Evolutionary conservation across 352 stramenopile species (phyloP).

Genomic region (Phytophthora constricta): DNA sequence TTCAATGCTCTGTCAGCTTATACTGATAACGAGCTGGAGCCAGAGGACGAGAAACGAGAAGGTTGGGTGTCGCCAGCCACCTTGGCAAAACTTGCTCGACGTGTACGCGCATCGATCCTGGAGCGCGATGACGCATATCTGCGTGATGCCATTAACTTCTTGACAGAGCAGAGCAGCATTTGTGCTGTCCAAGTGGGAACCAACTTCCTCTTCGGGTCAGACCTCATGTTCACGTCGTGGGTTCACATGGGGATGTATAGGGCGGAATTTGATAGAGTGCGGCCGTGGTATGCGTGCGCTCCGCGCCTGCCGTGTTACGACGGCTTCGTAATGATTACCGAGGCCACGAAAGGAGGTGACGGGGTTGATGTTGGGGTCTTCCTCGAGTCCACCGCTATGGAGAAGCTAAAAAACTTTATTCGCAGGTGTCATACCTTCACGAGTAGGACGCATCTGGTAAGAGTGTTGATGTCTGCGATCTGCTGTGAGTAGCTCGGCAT

Average conservation of each 20-base stretch:
- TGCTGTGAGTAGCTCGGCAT: no score
- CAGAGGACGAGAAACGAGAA: slow-evolving; percentile 5
- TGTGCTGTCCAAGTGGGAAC: slow-evolving; percentile 44
- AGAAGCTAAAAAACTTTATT: slow-evolving; percentile 44
- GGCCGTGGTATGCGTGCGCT: slow-evolving; percentile 46
- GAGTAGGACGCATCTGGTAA: no score
- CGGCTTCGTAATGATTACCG: slow-evolving; percentile 55
- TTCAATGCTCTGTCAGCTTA: slow-evolving; percentile 59
- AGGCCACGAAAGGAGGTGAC: slow-evolving; percentile 39
- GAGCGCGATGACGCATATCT: slow-evolving; percentile 45
- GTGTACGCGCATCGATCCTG: slow-evolving; percentile 54
- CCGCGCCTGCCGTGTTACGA: slow-evolving; percentile 45
- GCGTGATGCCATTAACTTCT: slow-evolving; percentile 59
- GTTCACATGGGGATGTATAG: slow-evolving; percentile 69
- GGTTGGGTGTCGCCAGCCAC: slow-evolving; percentile 10
- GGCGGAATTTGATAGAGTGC: slow-evolving; percentile 48
- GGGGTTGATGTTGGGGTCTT: slow-evolving; percentile 58
- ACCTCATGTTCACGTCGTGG: slow-evolving; percentile 73
- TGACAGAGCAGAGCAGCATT: slow-evolving; percentile 39
- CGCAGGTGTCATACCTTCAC: slow-evolving; percentile 15
- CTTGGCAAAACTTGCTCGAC: slow-evolving; percentile 36
- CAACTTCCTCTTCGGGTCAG: slow-evolving; percentile 55
- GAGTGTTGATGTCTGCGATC: no score
- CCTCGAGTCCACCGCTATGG: slow-evolving; percentile 46
- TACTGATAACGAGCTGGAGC: slow-evolving; percentile 30